Percentiles rank a stretch among this genome's conserved stretches.
Evolutionary conservation across 2,329 filamentous ascomycete species (phyloP).

Genomic region (Colletotrichum eleusines): DNA sequence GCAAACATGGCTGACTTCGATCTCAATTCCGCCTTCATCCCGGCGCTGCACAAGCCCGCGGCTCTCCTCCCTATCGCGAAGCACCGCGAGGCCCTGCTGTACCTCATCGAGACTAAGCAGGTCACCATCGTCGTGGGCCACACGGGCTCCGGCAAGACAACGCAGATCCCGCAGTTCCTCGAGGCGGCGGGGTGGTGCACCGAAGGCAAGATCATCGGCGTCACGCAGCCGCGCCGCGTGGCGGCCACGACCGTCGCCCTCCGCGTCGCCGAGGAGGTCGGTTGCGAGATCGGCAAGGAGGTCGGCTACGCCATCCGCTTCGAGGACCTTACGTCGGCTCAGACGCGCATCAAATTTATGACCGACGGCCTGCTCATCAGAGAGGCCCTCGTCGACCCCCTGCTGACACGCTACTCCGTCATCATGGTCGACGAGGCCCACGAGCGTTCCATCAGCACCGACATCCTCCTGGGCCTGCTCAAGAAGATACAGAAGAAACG

Average conservation of each 20-base stretch:
- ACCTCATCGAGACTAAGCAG: constrained; percentile 84
- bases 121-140: constrained; percentile 93
- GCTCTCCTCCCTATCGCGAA: constrained; percentile 88
- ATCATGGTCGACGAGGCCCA: constrained; percentile 99
- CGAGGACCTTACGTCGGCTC: constrained; percentile 88
- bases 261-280: constrained; percentile 89
- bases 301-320: constrained; percentile 94
- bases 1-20: constrained; percentile 67
- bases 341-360: constrained; percentile 92
- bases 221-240: constrained; percentile 94
- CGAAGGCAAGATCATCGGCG: constrained; percentile 83
- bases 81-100: constrained; percentile 83
- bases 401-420: constrained; percentile 90
- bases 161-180: constrained; percentile 93
- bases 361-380: constrained; percentile 92
- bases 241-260: constrained; percentile 91
- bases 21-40: constrained; percentile 73
- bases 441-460: constrained; percentile 91
- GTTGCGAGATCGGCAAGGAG: constrained; percentile 87
- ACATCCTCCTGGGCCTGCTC: constrained; percentile 87
- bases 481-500: constrained; percentile 90
- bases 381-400: constrained; percentile 92
- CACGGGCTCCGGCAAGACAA: constrained; percentile 95
- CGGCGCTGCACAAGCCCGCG: constrained; percentile 87
- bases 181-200: constrained; percentile 90